Evolutionary conservation across 2,329 filamentous ascomycete genomes (phyloP).

Genomic region (Ceratocystis colombiana): DNA sequence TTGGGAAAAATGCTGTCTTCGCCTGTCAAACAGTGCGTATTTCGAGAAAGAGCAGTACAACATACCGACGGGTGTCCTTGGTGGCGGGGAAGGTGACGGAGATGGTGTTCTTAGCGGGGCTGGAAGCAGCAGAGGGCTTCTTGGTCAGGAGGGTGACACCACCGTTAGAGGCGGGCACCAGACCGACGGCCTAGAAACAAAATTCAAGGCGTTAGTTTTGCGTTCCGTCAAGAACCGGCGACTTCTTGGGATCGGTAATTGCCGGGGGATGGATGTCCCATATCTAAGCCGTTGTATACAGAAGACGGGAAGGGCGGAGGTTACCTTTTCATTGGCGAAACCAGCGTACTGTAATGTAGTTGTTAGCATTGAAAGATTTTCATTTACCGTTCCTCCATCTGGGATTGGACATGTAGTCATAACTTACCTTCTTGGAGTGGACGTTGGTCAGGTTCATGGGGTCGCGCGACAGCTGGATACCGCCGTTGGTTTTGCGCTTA

Average conservation of each 20-base stretch:
- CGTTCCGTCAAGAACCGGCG: not conserved
- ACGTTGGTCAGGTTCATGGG: slow-evolving; percentile 88
- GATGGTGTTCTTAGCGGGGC: slow-evolving; percentile 58
- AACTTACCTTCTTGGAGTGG: slow-evolving; percentile 74
- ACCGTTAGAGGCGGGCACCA: slow-evolving; percentile 65
- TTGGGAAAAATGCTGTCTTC: too few relatives aligned
- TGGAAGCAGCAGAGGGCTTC: slow-evolving; percentile 61
- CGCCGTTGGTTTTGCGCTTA: slow-evolving; percentile 72
- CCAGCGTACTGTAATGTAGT: slow-evolving; percentile 60
- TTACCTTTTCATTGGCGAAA: slow-evolving; percentile 84
- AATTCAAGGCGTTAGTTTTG: slow-evolving; percentile 19
- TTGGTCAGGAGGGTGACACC: slow-evolving; percentile 75
- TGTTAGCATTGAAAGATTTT: slow-evolving; percentile 33
- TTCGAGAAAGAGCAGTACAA: not conserved
- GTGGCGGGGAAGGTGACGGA: slow-evolving; percentile 59
- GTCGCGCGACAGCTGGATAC: slow-evolving; percentile 85
- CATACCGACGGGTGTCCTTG: slow-evolving; percentile 62
- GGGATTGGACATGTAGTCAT: not conserved
- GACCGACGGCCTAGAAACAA: slow-evolving; percentile 62
- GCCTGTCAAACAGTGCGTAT: not conserved
- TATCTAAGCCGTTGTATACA: not conserved
- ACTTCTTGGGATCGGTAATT: not conserved
- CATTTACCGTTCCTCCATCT: not conserved
- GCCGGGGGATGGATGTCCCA: not conserved
- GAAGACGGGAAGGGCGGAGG: not conserved